Evolutionary conservation across 1,284 basidiomycete species (phyloP), one percentile per base, ranked within the genome.

Genomic region (Takashimella koratensis): DNA sequence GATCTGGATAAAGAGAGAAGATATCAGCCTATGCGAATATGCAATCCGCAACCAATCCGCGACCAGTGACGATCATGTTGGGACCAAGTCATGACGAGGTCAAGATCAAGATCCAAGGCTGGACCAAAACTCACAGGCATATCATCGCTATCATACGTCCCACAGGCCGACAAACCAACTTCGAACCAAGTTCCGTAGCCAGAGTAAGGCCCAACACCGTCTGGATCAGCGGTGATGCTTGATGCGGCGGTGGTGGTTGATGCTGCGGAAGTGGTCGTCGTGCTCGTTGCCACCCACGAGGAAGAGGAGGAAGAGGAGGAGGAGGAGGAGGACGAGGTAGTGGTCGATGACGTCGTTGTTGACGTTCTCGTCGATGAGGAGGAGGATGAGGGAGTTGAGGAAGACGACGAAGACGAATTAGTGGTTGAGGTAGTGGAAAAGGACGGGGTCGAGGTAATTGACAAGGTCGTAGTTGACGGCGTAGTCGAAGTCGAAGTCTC

Each of bases 171-270:
- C 0, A 70, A 53, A 16, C 69, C 66, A 27, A 59, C 63, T 22
- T 61, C 60, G 54, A 69, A 77, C 56, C 62, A 77, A 3, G 75
- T 76, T 10, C 65, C 66, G 49, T 63, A 59, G 13, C 73, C 73
- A 19, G 55, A 53, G 67, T 67, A 74, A 1, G 73, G 70, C 4
- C 70, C 72, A 39, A 63, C 62, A 13, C 73, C 73, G 20, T 58
- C 62, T 0, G 59, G 45, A 53, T 74, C 72, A 5, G 54, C 63
- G 2, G 65, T 64, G 19, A 60, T 42, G 10, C 21, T 42, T 10
- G 51, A 25, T 3, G 43, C 19, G n/a, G 47, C 21, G 19, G 58
- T 41, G 8, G 60, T 45, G 1, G 55, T 25, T 13, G 56, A 36
- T 4, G 55, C 41, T 4, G 58, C 26, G 22, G 49, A 8, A 40